Evolutionary conservation across 2,329 filamentous ascomycete genomes (phyloP).

Genomic region (Trichophyton simii): DNA sequence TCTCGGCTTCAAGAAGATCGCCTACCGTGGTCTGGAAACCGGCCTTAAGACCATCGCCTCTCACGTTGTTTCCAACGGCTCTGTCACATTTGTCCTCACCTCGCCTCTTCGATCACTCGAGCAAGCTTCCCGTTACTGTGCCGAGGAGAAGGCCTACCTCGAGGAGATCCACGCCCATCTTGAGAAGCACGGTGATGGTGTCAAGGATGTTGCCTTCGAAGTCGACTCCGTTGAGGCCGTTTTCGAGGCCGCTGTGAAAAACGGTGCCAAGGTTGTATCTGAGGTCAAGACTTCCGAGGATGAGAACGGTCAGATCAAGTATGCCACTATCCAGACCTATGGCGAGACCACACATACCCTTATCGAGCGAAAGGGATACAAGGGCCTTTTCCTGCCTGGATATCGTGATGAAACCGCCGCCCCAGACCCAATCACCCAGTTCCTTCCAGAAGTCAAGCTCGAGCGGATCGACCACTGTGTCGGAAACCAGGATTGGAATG

Average conservation of each 20-base stretch:
- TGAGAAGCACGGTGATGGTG: slow-evolving; percentile 78
- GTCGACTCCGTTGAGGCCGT: slow-evolving; percentile 79
- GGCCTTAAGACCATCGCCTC: slow-evolving; percentile 69
- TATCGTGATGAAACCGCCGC: slow-evolving; percentile 47
- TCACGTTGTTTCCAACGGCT: slow-evolving; percentile 48
- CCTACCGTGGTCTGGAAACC: slow-evolving; percentile 80
- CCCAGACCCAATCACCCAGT: slow-evolving; percentile 34
- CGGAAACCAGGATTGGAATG: slow-evolving; percentile 90
- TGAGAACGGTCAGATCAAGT: slow-evolving; percentile 52
- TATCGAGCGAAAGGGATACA: slow-evolving; percentile 59
- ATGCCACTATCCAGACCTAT: slow-evolving; percentile 78
- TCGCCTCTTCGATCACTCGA: slow-evolving; percentile 47
- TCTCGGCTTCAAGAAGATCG: slow-evolving; percentile 72
- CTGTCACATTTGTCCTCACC: slow-evolving; percentile 33
- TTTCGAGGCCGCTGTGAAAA: slow-evolving; percentile 56
- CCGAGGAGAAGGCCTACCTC: slow-evolving; percentile 53
- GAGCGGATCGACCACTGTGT: slow-evolving; percentile 88
- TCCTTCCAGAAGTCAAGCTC: slow-evolving; percentile 53
- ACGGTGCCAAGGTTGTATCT: slow-evolving; percentile 30
- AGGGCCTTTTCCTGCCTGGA: slow-evolving; percentile 69
- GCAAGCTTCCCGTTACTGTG: slow-evolving; percentile 43
- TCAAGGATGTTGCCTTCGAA: slow-evolving; percentile 91
- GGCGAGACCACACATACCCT: slow-evolving; percentile 93
- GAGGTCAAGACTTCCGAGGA: slow-evolving; percentile 48
- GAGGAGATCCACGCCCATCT: slow-evolving; percentile 69